Conservation (phyloP, 208 protist genomes). For the Endotrypanum monterogeii region DNA sequence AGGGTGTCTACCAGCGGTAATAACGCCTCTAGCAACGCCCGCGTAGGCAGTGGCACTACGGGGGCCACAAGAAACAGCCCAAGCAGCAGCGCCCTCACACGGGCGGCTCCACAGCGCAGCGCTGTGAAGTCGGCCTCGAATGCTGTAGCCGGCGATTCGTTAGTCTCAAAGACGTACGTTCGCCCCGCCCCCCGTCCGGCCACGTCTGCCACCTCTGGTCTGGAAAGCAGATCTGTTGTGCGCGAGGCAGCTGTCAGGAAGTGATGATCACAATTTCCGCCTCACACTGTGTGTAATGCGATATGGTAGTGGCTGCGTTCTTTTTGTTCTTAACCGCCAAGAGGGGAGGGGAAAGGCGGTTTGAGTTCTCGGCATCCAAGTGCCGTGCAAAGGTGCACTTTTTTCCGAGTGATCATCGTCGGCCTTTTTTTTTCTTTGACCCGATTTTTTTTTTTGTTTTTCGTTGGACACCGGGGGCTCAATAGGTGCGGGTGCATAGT, state of each 20-base stretch:
- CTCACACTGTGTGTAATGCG: not conserved
- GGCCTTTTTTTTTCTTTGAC: not conserved
- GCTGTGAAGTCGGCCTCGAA: slow-evolving; percentile 12
- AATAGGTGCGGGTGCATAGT: too few relatives aligned
- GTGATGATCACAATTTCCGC: slow-evolving; percentile 2
- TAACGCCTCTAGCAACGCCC: slow-evolving; percentile 2
- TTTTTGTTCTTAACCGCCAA: not conserved
- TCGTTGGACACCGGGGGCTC: too few relatives aligned
- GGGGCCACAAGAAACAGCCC: slow-evolving; percentile 3
- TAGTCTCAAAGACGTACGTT: slow-evolving; percentile 12
- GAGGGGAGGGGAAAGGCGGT: not conserved
- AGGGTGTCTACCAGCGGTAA: slow-evolving; percentile 21
- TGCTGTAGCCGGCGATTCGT: not conserved
- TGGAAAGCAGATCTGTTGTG: slow-evolving; percentile 24
- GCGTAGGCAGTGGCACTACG: slow-evolving; percentile 10
- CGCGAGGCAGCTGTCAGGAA: slow-evolving; percentile 24
- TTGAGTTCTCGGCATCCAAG: too few relatives aligned
- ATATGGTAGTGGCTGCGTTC: not conserved
- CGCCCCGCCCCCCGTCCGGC: slow-evolving; percentile 12
- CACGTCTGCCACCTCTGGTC: slow-evolving; percentile 5
- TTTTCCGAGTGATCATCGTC: too few relatives aligned
- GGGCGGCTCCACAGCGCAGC: slow-evolving; percentile 3
- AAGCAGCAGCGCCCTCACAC: slow-evolving; percentile 10
- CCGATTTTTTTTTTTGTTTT: not conserved
- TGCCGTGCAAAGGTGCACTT: too few relatives aligned